A percentile compares a stretch with the other conserved stretches of the same genome.
Evolutionary conservation across 805 yeast species (phyloP).

Genomic region (Starmerella lactis-condensi): DNA sequence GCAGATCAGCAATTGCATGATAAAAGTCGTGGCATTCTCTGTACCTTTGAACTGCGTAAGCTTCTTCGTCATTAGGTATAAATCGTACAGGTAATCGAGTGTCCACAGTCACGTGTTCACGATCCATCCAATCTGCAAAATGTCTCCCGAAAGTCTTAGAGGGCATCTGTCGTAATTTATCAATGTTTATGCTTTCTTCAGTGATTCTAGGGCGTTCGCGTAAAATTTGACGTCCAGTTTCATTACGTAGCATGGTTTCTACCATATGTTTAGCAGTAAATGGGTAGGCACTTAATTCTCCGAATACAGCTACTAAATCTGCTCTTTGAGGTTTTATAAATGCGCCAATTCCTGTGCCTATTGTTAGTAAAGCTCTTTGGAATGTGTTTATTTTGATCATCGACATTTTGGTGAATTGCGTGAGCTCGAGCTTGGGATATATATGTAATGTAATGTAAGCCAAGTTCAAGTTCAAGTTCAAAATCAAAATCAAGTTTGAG

Average conservation of each 20-base stretch:
- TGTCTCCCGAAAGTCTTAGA: constrained; percentile 55
- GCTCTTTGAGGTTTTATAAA: constrained; percentile 26
- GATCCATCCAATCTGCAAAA: constrained; percentile 65
- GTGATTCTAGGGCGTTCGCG: constrained; percentile 72
- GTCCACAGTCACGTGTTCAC: constrained; percentile 85
- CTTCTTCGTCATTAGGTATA: constrained; percentile 76
- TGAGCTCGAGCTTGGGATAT: constrained; percentile 7
- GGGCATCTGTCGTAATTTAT: constrained; percentile 40
- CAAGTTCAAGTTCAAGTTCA: constrained; percentile 44
- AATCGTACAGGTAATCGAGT: constrained; percentile 75
- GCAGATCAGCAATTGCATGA: constrained; percentile 78
- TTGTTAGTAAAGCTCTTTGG: constrained; percentile 47
- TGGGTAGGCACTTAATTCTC: constrained; percentile 75
- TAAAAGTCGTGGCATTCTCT: constrained; percentile 95
- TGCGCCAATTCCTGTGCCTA: constrained; percentile 63
- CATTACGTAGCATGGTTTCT: constrained; percentile 54
- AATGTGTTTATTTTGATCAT: constrained; percentile 48
- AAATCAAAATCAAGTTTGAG: neutral
- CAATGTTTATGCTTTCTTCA: constrained; percentile 46
- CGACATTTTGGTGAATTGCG: too few relatives aligned
- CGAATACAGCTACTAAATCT: constrained; percentile 31
- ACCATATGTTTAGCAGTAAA: constrained; percentile 44
- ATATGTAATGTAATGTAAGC: constrained; percentile 9
- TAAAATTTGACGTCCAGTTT: constrained; percentile 58
- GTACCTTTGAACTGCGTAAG: constrained; percentile 82